phyloP scores from a whole-genome alignment of 2,329 filamentous ascomycete genomes.

The Microdochium trichocladiopsis region DNA sequence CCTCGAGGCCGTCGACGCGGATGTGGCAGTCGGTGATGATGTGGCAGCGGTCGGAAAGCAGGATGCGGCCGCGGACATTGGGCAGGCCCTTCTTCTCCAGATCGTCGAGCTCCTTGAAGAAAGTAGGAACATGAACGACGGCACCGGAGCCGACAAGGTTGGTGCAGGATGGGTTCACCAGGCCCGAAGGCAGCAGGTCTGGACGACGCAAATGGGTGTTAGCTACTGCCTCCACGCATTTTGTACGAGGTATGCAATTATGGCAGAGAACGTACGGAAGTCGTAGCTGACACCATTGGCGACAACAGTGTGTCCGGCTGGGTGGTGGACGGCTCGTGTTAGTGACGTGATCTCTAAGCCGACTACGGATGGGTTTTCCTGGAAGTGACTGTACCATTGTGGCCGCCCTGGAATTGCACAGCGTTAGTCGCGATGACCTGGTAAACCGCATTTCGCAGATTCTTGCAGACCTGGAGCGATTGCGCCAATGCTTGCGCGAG shows the following conservation, averaged over 20 bases:
- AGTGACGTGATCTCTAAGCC: not conserved
- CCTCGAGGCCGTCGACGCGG: constrained; percentile 61
- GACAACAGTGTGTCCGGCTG: not conserved
- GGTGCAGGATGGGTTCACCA: constrained; percentile 62
- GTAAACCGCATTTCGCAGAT: not conserved
- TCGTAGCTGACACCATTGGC: constrained; percentile 1
- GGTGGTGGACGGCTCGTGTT: not conserved
- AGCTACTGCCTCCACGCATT: too few species aligned
- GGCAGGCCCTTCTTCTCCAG: constrained; percentile 52
- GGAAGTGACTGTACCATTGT: constrained; percentile 1
- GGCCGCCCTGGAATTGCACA: not conserved
- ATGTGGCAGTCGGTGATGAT: constrained; percentile 58
- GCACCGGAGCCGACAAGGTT: constrained; percentile 69
- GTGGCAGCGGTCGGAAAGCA: constrained; percentile 54
- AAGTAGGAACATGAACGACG: constrained; percentile 39
- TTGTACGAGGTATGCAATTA: not conserved
- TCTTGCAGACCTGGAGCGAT: too few species aligned
- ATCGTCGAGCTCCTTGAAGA: constrained; percentile 58
- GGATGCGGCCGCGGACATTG: constrained; percentile 49
- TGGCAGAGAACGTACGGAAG: not conserved
- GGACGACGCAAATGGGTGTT: not conserved
- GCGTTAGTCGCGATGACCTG: not conserved
- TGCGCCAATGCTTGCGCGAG: too few species aligned
- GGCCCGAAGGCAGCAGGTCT: constrained; percentile 59
- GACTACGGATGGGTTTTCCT: not conserved